Base-by-base conservation (phyloP, 2,329 filamentous ascomycete species). In the Verticillium longisporum region DNA sequence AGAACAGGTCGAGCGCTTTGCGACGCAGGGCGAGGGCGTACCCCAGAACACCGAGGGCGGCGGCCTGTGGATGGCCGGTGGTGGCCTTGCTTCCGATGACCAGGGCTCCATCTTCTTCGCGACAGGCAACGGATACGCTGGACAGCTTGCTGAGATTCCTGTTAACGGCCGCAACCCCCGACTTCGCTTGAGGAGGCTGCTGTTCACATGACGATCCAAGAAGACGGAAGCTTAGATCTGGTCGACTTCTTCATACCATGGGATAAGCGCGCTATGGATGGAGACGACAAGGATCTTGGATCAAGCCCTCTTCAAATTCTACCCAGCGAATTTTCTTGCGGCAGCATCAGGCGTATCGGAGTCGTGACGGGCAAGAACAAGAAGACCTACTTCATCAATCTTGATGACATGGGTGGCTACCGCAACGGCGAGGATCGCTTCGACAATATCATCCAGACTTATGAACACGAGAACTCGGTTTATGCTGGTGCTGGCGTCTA, bases 161-260 rank as follows among this genome's bases (percentile, higher is more conserved):
- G 73, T 76, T 32, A 71, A 71, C 21, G 75, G 75, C 1, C 75
- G 71, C 59, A 68, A 70, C 2, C 74, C 0, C 75, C 75, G 0
- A 75, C 75, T 0, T 73, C 78, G 0, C 69, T 80, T 37, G 78
- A 81, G 37, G 74, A 81, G 64, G 76, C 77, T 0, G 76, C 78
- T 1, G 74, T 77, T 7, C 78, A 78, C 63, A 76, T 80, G 70
- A 74, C 71, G 0, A 69, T 78, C 34, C 74, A 75, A 32, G 60
- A 66, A 0, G 71, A 75, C 1, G 80, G 79, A 1, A 78, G 75
- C 26, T 68, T 83, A 0, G 72, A 71, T 0, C 64, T 83, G 4
- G 72, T 76, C 10, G 81, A 84, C 58, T 84, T 83, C 66, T 84
- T 84, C 61, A 80, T 83, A 74, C 82, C 82, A 0, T 81, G 76